Evolutionary conservation across 139 green algal species (phyloP).

Genomic region (Trebouxia sp.): DNA sequence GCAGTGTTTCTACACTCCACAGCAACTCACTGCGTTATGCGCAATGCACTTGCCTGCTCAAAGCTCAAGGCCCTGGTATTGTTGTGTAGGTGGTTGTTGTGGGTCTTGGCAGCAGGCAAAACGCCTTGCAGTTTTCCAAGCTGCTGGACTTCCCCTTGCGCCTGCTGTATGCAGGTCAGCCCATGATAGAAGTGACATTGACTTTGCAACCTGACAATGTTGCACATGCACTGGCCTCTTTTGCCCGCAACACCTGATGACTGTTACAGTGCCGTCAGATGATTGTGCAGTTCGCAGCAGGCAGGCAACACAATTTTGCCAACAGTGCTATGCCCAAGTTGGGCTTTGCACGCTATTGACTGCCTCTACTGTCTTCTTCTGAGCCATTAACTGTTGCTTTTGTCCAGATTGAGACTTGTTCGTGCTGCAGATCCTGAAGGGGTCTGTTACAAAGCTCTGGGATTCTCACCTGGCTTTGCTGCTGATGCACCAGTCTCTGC

Average conservation of each 20-base stretch:
- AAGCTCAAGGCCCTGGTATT: background rate
- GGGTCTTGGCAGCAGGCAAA: constrained; percentile 52
- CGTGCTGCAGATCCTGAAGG: constrained; percentile 65
- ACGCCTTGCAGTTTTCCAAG: constrained; percentile 57
- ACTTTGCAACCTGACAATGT: background rate
- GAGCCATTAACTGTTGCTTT: too few species aligned
- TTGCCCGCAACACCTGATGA: too few species aligned
- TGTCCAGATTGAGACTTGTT: background rate
- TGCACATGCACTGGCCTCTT: too few species aligned
- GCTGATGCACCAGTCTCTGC: constrained; percentile 52
- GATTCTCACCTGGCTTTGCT: constrained; percentile 55
- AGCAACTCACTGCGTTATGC: background rate
- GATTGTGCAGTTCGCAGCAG: too few species aligned
- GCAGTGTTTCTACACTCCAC: too few species aligned
- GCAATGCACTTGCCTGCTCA: background rate
- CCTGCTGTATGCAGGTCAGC: constrained; percentile 57
- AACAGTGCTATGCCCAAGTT: too few species aligned
- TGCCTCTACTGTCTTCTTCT: too few species aligned
- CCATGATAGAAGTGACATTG: background rate
- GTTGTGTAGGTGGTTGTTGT: constrained; percentile 50
- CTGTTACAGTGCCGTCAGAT: too few species aligned
- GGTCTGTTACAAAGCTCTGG: constrained; percentile 56
- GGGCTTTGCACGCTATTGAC: too few species aligned
- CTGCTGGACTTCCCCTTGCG: constrained; percentile 58
- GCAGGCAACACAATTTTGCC: too few species aligned